Evolutionary conservation across 129 eudicot species (phyloP).

Genomic region (Flaveria trinervia): DNA sequence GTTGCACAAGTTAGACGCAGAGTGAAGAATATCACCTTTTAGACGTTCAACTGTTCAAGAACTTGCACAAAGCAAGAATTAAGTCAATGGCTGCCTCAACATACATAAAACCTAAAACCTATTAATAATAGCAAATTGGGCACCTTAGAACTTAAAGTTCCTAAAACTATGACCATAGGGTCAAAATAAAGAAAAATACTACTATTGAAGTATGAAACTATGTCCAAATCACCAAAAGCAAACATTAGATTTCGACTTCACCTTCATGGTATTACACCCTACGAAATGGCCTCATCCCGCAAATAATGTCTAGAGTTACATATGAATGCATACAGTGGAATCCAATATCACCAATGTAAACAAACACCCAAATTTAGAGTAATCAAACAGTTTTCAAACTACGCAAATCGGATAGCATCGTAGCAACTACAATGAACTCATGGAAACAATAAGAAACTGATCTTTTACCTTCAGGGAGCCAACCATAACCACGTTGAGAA

Average conservation of each 20-base stretch:
- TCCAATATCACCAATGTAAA: not conserved
- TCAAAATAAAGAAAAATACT: not conserved
- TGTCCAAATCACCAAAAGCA: not conserved
- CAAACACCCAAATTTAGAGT: not conserved
- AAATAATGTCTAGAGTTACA: not conserved
- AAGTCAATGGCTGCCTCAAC: not conserved
- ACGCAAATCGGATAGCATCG: not conserved
- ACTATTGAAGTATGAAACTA: slow-evolving; percentile 4
- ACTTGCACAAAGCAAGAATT: slow-evolving; percentile 7
- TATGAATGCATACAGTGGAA: slow-evolving; percentile 5
- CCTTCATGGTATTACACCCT: not conserved
- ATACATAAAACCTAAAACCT: slow-evolving; percentile 11
- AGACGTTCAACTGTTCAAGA: not conserved
- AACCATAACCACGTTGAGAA: slow-evolving; percentile 66
- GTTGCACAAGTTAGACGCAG: not conserved
- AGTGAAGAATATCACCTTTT: not conserved
- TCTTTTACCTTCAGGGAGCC: slow-evolving; percentile 78
- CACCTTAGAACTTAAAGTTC: not conserved
- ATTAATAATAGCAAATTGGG: not conserved
- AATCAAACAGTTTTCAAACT: not conserved
- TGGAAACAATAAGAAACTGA: not conserved
- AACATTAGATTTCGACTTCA: not conserved
- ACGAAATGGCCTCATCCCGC: not conserved
- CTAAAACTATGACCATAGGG: slow-evolving; percentile 2
- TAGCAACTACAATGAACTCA: not conserved